Evolutionary conservation across 2,329 filamentous ascomycete genomes (phyloP).

Genomic region (Aspergillus luchuensis): DNA sequence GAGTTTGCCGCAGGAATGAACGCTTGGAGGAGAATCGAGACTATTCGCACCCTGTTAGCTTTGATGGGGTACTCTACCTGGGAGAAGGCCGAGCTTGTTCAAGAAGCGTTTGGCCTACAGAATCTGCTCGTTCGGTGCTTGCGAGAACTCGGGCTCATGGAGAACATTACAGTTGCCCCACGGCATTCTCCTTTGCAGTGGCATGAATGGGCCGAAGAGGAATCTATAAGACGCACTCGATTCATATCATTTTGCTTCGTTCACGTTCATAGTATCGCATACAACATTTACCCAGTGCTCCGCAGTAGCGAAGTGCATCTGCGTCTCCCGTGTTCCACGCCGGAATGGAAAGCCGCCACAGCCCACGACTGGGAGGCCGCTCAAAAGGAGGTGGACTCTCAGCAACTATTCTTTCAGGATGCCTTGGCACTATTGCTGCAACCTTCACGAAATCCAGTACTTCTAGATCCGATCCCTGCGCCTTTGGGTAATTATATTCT

Average conservation of each 20-base stretch:
- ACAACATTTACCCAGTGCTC: slow-evolving; percentile 41
- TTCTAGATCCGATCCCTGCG: slow-evolving; percentile 36
- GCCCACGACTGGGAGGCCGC: slow-evolving; percentile 36
- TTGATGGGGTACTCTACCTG: slow-evolving; percentile 39
- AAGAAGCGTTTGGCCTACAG: slow-evolving; percentile 37
- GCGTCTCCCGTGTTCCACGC: slow-evolving; percentile 41
- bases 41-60: slow-evolving; percentile 33
- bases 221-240: slow-evolving; percentile 39
- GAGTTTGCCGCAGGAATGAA: slow-evolving; percentile 17
- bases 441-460: slow-evolving; percentile 28
- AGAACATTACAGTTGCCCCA: slow-evolving; percentile 26
- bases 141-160: slow-evolving; percentile 33
- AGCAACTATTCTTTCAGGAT: slow-evolving; percentile 39
- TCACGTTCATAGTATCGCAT: slow-evolving; percentile 43
- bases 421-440: slow-evolving; percentile 37
- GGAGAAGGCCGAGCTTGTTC: slow-evolving; percentile 35
- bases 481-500: slow-evolving; percentile 70
- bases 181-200: slow-evolving; percentile 31
- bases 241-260: slow-evolving; percentile 44
- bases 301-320: slow-evolving; percentile 42
- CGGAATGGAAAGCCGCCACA: slow-evolving; percentile 38
- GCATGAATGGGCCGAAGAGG: slow-evolving; percentile 41
- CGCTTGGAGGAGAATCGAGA: slow-evolving; percentile 31
- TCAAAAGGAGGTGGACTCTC: slow-evolving; percentile 28
- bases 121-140: slow-evolving; percentile 33